Percentiles rank a stretch among this genome's conserved stretches.
Conservation (phyloP, 768 basidiomycete species). For the Podaxis carcinomalis region DNA sequence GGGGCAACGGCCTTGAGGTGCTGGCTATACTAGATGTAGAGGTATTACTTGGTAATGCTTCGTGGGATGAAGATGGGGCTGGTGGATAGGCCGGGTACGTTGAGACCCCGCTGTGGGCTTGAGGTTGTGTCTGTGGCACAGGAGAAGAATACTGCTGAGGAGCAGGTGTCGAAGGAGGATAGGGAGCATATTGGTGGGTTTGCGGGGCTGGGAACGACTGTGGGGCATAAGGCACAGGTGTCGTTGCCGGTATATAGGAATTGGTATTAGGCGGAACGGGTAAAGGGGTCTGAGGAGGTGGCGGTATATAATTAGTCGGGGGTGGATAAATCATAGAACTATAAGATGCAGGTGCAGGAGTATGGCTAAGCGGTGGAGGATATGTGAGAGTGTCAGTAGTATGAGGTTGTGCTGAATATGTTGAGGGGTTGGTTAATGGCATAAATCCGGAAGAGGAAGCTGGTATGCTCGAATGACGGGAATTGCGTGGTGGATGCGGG, state of each 20-base stretch:
- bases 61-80: constrained; percentile 28
- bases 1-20: constrained; percentile 20
- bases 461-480: constrained; percentile 61
- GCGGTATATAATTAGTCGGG: constrained; percentile 18
- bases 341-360: constrained; percentile 32
- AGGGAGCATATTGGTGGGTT: constrained; percentile 31
- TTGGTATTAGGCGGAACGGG: constrained; percentile 21
- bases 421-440: constrained; percentile 42
- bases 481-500: constrained; percentile 40
- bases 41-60: constrained; percentile 15
- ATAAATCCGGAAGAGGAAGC: constrained; percentile 65
- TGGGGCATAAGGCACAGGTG: constrained; percentile 34
- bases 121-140: constrained; percentile 20
- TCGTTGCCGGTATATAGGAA: constrained; percentile 23
- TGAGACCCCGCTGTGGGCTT: constrained; percentile 13
- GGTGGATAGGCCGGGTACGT: constrained; percentile 19
- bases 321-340: constrained; percentile 31
- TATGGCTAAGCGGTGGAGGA: constrained; percentile 38
- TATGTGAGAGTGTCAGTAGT: constrained; percentile 31
- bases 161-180: constrained; percentile 29
- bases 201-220: constrained; percentile 30
- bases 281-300: constrained; percentile 23
- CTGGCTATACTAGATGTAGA: constrained; percentile 14
- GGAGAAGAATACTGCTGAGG: constrained; percentile 37
- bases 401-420: constrained; percentile 32